phyloP scores from a whole-genome alignment of 2,329 filamentous ascomycete genomes.

The Bretziella fagacearum region DNA sequence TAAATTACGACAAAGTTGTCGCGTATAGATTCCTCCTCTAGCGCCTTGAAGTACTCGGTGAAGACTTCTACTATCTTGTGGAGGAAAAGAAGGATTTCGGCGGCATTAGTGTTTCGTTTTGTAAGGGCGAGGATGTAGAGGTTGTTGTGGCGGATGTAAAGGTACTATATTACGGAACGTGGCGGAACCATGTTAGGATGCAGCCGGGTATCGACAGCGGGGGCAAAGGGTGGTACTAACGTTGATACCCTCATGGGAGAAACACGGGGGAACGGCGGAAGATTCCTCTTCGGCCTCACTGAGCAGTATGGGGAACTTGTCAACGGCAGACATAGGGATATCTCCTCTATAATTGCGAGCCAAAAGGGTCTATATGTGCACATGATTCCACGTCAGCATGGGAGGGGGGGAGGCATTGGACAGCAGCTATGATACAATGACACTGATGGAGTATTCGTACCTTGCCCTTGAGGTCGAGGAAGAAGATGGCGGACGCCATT shows the following conservation, averaged over 20 bases:
- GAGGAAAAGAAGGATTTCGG: constrained; percentile 93
- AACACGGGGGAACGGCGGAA: constrained; percentile 90
- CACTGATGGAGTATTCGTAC: constrained; percentile 30
- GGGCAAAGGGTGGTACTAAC: constrained; percentile 33
- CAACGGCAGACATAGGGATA: constrained; percentile 96
- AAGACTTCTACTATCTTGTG: constrained; percentile 98
- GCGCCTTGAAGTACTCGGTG: constrained; percentile 98
- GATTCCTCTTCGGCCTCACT: constrained; percentile 99
- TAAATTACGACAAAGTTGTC: constrained; percentile 99
- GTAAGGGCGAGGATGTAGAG: constrained; percentile 94
- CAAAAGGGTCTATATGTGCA: constrained; percentile 88
- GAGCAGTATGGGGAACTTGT: constrained; percentile 90
- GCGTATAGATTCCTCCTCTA: constrained; percentile 95
- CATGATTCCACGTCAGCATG: constrained; percentile 6
- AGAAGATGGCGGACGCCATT: constrained; percentile 97
- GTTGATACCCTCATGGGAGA: constrained; percentile 97
- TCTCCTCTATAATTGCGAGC: constrained; percentile 97
- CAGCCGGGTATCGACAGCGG: no score
- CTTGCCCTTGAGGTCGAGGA: constrained; percentile 99
- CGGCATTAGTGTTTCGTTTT: constrained; percentile 97
- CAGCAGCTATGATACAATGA: background rate
- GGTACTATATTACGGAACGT: constrained; percentile 45
- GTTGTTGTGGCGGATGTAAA: constrained; percentile 98
- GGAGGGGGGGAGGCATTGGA: background rate
- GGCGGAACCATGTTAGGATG: constrained; percentile 15